These are phyloP conservation scores for Mycogone perniciosa DNA, from an alignment of 2,329 filamentous ascomycete genomes.

Conservation along the genomic window DNA sequence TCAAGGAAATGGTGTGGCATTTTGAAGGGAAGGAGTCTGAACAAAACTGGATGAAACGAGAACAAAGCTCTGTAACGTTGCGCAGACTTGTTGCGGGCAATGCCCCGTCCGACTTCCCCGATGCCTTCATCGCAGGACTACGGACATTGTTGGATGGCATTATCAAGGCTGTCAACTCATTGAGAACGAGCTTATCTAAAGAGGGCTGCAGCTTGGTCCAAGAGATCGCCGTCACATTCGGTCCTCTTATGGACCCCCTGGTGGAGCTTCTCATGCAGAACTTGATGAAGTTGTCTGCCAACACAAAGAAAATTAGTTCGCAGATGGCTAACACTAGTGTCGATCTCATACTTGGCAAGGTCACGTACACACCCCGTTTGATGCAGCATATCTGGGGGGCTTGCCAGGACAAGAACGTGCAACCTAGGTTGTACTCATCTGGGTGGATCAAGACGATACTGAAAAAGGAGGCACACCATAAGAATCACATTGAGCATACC, in stretches of 20 bases:
- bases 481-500: constrained; percentile 73
- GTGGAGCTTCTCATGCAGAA: constrained; percentile 85
- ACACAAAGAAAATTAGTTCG: constrained; percentile 87
- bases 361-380: constrained; percentile 72
- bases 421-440: constrained; percentile 70
- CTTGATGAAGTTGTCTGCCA: constrained; percentile 81
- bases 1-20: constrained; percentile 70
- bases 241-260: constrained; percentile 76
- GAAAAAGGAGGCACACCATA: constrained; percentile 70
- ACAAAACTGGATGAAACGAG: constrained; percentile 82
- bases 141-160: constrained; percentile 79
- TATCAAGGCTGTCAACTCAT: constrained; percentile 73
- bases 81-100: constrained; percentile 79
- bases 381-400: constrained; percentile 81
- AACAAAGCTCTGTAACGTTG: constrained; percentile 71
- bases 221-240: constrained; percentile 71
- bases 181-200: constrained; percentile 84
- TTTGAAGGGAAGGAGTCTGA: constrained; percentile 90
- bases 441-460: constrained; percentile 82
- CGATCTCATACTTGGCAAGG: constrained; percentile 71
- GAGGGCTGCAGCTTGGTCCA: constrained; percentile 80
- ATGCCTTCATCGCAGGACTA: constrained; percentile 62
- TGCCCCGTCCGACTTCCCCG: constrained; percentile 67
- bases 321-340: constrained; percentile 76
- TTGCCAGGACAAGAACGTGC: constrained; percentile 87